A percentile compares a stretch with the other conserved stretches of the same genome.
These are phyloP conservation scores for Mortierella antarctica DNA, from an alignment of 192 early-diverging fungal genomes.

Conservation along the genomic window DNA sequence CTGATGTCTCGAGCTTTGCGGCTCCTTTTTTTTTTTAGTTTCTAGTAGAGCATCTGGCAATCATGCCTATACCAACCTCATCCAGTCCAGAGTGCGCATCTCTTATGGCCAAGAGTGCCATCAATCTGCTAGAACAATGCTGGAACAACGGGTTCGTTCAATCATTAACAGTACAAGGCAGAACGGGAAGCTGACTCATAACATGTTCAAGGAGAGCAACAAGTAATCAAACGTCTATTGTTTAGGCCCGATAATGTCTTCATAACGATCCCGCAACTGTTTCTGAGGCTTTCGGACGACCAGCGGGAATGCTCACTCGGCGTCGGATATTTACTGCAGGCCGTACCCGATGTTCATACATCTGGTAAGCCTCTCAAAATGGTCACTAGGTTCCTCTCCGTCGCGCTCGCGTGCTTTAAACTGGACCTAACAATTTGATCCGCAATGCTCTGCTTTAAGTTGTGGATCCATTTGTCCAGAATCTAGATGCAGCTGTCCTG, in stretches of 20 bases:
- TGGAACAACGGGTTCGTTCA: constrained; percentile 33
- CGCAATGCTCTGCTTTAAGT: background rate
- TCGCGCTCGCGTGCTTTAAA: background rate
- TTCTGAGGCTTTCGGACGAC: constrained; percentile 29
- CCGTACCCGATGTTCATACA: constrained; percentile 28
- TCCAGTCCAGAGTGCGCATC: background rate
- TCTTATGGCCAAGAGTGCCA: constrained; percentile 15
- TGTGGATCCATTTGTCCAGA: constrained; percentile 43
- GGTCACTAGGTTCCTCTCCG: background rate
- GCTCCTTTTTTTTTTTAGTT: constrained; percentile 15
- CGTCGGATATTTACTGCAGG: constrained; percentile 25
- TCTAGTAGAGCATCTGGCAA: constrained; percentile 38
- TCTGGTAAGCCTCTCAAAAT: background rate
- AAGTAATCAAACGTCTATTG: background rate
- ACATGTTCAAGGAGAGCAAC: background rate
- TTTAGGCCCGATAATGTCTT: constrained; percentile 33
- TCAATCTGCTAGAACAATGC: constrained; percentile 21
- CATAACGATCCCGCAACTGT: constrained; percentile 29
- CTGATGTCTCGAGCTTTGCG: background rate
- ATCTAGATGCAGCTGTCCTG: constrained; percentile 13
- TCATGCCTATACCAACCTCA: constrained; percentile 1
- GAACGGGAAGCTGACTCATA: too few species aligned
- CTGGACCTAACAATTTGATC: background rate
- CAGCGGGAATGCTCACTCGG: constrained; percentile 29
- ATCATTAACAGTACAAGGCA: background rate